Evolutionary conservation across 2,329 filamentous ascomycete genomes (phyloP), one percentile per base, ranked within the genome.

Genomic region (Epichloe typhina): DNA sequence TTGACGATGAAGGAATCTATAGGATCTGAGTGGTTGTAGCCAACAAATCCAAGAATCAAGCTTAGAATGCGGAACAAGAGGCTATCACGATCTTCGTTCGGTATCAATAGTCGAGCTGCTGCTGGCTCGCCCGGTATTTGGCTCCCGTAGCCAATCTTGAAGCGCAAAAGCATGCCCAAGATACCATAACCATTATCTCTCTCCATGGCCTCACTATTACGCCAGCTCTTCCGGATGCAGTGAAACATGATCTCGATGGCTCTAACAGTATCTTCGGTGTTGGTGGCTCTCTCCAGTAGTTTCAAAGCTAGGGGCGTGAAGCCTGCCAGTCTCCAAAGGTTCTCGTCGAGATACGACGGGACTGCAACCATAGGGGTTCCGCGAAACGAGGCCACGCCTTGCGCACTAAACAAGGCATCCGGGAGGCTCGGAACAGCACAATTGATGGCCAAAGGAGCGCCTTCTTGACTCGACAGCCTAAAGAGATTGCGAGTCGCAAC

Each of bases 141-240:
- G 54, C 65, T 56, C 45, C 67, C 58, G 57, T 75, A 74, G 5
- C 84, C 85, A 35, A 95, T 73, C 64, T 95, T 96, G 50, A 87
- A 86, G 50, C 88, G 83, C 23, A 98, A 69, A 17, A 97, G 75
- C 66, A 89, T 82, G 40, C 86, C 86, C 47, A 98, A 70, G 37
- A 97, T 86, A 26, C 87, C 85, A 63, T 96, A 98, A 0, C 91
- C 94, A 58, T 94, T 93, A 53, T 95, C 89, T 59, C 87, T 83
- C 66, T 98, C 93, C 86, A 98, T 96, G 26, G 93, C 90, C 64
- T 98, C 94, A 58, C 93, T 97, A 57, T 97, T 97, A 56, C 93
- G 80, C 93, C 94, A 98, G 63, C 86, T 97, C 56, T 86, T 84
- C 57, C 86, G 84, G 47, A 96, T 86, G 53, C 87, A 88, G 56